Evolutionary conservation across 179 eudicot genomes (phyloP), one percentile per base, ranked within the genome.

Genomic region (Beta macrorhiza): DNA sequence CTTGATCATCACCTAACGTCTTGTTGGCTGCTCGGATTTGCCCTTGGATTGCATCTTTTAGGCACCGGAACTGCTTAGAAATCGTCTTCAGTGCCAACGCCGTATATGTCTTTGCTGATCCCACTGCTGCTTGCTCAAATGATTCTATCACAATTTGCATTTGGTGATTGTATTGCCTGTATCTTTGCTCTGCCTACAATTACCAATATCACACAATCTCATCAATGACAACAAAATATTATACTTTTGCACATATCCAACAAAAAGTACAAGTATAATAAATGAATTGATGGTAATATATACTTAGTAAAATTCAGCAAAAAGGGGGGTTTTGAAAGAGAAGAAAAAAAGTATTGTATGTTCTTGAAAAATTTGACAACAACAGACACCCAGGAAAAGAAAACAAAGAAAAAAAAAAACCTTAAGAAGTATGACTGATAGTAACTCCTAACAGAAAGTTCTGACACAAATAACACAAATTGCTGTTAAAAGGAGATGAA

Each of bases 131-230:
- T 83, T 90, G 92, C 80, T 91, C 94, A 62, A 92, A 92, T 78
- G 93, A 90, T 5, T 91, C 88, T 7, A 90, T 90, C 16, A 92
- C 97, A 10, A 89, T 84, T 80, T 91, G 92, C 92, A 92, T 92
- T 82, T 92, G 94, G 83, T 88, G 87, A 79, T 92, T 90, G 85
- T 92, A 92, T 20, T 92, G 93, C 75, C 90, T 90, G 89, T 91
- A 91, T 88, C 97, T 90, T 81, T 91, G 93, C 86, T 92, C 97
- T 80, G 92, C 95, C 97, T 92, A 52, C 70, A 82, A 42, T 52
- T 17, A 70, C 65, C n/a, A 61, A 10, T 65, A 62, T 69, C 42
- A 42, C 13, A 79, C 22, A 72, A n/a, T 29, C 22, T 16, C 7
- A 52, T 19, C 7, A 13, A 53, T 69, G n/a, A 73, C 32, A 51